Base-by-base conservation (phyloP, 2,329 filamentous ascomycete genomes). In the Lecanicillium sp. region DNA sequence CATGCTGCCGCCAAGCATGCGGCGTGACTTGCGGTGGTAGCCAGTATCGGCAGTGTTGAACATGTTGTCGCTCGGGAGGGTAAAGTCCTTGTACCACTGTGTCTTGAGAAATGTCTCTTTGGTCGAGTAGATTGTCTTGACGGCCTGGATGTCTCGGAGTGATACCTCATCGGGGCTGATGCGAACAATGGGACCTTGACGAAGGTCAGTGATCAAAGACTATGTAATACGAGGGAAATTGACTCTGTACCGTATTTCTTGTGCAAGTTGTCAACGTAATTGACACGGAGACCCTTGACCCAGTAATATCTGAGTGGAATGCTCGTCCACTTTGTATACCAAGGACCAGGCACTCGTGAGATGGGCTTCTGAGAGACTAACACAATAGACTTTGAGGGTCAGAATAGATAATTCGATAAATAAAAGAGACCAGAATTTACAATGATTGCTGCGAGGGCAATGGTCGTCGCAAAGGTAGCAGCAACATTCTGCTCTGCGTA, bases 31-130 rank as follows among this genome's bases (percentile, higher is more conserved):
- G 24, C 48, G 41, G 19, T 49, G 48, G 19, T 38, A 40, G 20
- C 23, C 21, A 10, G 40, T 19, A 14, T 45, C 27, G 17, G 10
- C 29, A 0, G 48, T 49, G 27, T 42, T 49, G 21, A 49, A 49
- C 2, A 49, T 33, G 27, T 40, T 49, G 14, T 49, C 26, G 30
- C 20, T 19, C 17, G 24, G 32, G 9, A 23, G 17, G 5, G 37
- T 24, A 12, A 49, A 35, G 2, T 30, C 35, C 17, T 32, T 15
- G 21, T 49, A 49, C 48, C 48, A 49, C 15, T 32, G 8, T 8
- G 48, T 27, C 29, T 49, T 49, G 48, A 36, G 24, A 20, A 44
- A 49, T 2, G 40, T 49, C 21, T 49, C 48, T 38, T 45, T 49
- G 10, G 30, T 27, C 12, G 48, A 39, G 48, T 49, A 49, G 15